A percentile compares a stretch with the other conserved stretches of the same genome.
Conservation (phyloP, 495 filamentous ascomycete genomes). For the Neurospora sp. region DNA sequence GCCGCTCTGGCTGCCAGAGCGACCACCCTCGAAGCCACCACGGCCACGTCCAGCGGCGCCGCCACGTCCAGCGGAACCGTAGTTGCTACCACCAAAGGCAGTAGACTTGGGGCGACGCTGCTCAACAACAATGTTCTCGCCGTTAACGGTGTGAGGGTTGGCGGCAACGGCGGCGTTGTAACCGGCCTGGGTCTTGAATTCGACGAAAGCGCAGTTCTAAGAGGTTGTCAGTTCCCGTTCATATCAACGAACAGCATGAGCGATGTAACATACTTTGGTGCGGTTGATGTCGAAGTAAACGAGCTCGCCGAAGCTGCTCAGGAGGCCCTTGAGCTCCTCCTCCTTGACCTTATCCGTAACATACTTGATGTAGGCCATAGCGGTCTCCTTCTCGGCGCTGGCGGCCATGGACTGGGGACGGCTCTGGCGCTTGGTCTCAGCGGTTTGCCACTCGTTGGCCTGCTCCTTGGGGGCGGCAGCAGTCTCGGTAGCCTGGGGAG, state of each 20-base stretch:
- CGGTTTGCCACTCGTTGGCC: constrained; percentile 67
- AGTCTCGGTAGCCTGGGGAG: constrained; percentile 19
- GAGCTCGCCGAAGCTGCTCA: constrained; percentile 68
- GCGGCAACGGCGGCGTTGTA: constrained; percentile 72
- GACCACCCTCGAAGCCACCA: constrained; percentile 49
- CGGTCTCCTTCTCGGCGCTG: constrained; percentile 52
- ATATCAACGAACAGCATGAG: not conserved
- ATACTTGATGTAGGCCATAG: constrained; percentile 84
- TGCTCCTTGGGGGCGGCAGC: constrained; percentile 31
- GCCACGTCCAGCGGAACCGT: constrained; percentile 46
- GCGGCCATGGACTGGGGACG: constrained; percentile 46
- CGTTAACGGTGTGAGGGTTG: constrained; percentile 78
- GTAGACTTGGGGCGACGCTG: constrained; percentile 71
- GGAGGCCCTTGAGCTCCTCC: constrained; percentile 51
- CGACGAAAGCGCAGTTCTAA: constrained; percentile 94
- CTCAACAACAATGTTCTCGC: constrained; percentile 75
- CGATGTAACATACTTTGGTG: constrained; percentile 56
- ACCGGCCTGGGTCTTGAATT: constrained; percentile 69
- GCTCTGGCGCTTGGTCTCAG: constrained; percentile 72
- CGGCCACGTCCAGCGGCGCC: constrained; percentile 53
- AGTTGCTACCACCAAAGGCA: constrained; percentile 55
- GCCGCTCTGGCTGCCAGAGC: constrained; percentile 50
- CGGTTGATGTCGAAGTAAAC: constrained; percentile 85
- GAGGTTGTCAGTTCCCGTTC: constrained; percentile 14
- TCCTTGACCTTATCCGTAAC: constrained; percentile 75